phyloP scores from a whole-genome alignment of 176 grass and related monocot species.

The Musa acuminata region DNA sequence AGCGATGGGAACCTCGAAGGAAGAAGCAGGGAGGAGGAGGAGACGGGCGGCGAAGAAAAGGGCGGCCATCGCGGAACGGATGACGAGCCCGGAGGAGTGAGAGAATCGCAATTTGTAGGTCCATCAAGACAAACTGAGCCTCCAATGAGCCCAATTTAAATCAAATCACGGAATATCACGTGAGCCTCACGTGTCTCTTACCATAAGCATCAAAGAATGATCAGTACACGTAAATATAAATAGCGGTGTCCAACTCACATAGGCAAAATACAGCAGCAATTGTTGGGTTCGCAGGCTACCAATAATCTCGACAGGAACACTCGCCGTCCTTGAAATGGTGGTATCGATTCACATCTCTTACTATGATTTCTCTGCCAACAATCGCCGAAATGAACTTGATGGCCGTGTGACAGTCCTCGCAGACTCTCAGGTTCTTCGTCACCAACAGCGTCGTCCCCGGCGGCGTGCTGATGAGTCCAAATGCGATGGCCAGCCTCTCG shows the following conservation, averaged over 20 bases:
- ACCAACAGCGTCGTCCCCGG: slow-evolving; percentile 57
- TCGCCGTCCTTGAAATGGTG: slow-evolving; percentile 67
- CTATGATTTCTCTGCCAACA: slow-evolving; percentile 49
- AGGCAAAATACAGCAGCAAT: not conserved
- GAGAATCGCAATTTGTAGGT: too few species aligned
- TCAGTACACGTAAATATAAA: too few species aligned
- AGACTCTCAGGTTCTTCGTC: slow-evolving; percentile 67
- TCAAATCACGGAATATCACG: too few species aligned
- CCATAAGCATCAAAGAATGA: too few species aligned
- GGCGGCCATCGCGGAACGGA: too few species aligned
- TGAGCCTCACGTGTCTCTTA: too few species aligned
- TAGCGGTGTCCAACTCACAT: not conserved
- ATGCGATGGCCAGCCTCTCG: slow-evolving; percentile 65
- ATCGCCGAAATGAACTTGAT: slow-evolving; percentile 76
- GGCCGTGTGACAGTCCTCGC: slow-evolving; percentile 66
- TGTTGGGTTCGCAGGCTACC: slow-evolving; percentile 16
- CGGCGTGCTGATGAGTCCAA: slow-evolving; percentile 69
- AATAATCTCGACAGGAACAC: slow-evolving; percentile 77
- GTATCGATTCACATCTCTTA: slow-evolving; percentile 79
- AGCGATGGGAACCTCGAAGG: too few species aligned
- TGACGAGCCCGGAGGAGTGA: too few species aligned
- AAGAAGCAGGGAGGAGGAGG: too few species aligned
- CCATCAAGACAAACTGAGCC: too few species aligned
- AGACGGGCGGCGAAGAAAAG: too few species aligned
- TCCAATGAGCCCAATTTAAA: too few species aligned